phyloP scores from a whole-genome alignment of 768 basidiomycete genomes.

The Tephrocybe sp. region DNA sequence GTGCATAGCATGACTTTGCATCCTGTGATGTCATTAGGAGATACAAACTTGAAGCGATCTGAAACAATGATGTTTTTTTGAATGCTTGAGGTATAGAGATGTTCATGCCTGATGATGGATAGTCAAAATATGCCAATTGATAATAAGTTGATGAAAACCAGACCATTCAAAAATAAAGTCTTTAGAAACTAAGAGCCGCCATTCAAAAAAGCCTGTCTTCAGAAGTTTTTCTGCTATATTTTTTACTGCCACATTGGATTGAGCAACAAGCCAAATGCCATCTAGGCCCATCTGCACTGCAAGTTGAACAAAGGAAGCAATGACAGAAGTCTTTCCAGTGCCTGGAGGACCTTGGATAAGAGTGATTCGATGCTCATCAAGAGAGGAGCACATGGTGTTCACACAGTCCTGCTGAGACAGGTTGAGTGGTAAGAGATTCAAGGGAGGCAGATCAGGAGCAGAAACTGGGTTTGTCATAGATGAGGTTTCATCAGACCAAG shows the following conservation, averaged over 20 bases:
- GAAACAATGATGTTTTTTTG: conserved; percentile 53
- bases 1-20: conserved; percentile 73
- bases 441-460: neutral
- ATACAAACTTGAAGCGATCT: conserved; percentile 28
- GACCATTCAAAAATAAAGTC: conserved; percentile 70
- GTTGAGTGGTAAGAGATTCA: conserved; percentile 32
- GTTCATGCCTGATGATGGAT: conserved; percentile 68
- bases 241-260: conserved; percentile 87
- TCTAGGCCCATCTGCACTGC: conserved; percentile 36
- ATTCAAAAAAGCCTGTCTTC: conserved; percentile 51
- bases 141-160: conserved; percentile 9
- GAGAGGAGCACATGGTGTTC: conserved; percentile 44
- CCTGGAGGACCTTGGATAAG: conserved; percentile 62
- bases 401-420: conserved; percentile 48
- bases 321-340: conserved; percentile 75
- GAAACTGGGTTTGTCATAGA: neutral
- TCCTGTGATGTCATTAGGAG: conserved; percentile 27
- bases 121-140: conserved; percentile 5
- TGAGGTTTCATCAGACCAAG: conserved; percentile 26
- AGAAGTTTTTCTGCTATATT: conserved; percentile 83
- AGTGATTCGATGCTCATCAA: conserved; percentile 35
- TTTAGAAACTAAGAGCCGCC: conserved; percentile 69
- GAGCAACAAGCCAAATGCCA: conserved; percentile 81
- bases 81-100: conserved; percentile 56
- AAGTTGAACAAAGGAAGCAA: conserved; percentile 58